phyloP scores from a whole-genome alignment of 2,329 filamentous ascomycete species.

The Microcyclospora tardicrescens region DNA sequence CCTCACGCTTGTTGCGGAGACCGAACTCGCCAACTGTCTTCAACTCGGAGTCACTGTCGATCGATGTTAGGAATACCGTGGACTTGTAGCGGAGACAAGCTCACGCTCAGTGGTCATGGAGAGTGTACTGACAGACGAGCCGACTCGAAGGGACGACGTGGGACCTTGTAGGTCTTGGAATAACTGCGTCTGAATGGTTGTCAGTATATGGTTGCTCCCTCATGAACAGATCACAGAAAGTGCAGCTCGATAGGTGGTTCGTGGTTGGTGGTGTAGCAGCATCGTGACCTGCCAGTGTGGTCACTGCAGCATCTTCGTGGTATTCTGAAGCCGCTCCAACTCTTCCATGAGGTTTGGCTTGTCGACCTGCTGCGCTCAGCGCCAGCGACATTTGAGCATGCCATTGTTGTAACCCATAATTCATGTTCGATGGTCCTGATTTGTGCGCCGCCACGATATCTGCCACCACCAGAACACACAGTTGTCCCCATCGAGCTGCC shows the following conservation, averaged over 20 bases:
- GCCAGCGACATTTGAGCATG: too few species aligned
- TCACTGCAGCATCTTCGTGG: too few species aligned
- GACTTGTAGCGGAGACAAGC: conserved; percentile 94
- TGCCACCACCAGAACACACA: neutral
- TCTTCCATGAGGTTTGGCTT: too few species aligned
- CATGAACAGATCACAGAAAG: neutral
- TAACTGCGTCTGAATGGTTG: conserved; percentile 47
- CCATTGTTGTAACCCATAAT: too few species aligned
- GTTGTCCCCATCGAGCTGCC: too few species aligned
- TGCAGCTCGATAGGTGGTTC: neutral
- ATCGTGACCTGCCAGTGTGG: too few species aligned
- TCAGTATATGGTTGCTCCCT: conserved; percentile 8
- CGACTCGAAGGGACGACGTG: conserved; percentile 96
- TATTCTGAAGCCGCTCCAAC: too few species aligned
- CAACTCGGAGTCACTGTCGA: conserved; percentile 87
- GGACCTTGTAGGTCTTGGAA: conserved; percentile 99
- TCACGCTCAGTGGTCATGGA: conserved; percentile 85
- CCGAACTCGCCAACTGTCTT: conserved; percentile 99
- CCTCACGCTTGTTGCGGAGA: conserved; percentile 99
- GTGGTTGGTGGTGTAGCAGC: too few species aligned
- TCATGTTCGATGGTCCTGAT: too few species aligned
- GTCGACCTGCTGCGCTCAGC: too few species aligned
- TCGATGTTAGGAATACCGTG: conserved; percentile 59
- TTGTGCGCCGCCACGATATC: neutral
- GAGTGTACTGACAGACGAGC: conserved; percentile 95